Conservation (phyloP, 306 rosid genomes). For the Vigna reflexopilosa region DNA sequence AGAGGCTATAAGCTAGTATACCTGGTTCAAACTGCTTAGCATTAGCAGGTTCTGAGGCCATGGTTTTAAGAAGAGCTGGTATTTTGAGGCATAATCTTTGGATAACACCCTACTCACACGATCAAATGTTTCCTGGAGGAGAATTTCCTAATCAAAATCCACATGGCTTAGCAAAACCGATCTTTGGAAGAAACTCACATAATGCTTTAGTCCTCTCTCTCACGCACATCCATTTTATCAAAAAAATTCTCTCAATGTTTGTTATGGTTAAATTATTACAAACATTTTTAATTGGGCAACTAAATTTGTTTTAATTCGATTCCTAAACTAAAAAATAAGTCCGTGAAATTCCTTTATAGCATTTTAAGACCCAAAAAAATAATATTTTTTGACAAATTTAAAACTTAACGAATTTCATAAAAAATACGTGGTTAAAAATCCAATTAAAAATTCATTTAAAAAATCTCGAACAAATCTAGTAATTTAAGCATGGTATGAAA, state of each 20-base stretch:
- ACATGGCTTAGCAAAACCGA: conserved; percentile 80
- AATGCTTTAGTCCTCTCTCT: conserved; percentile 67
- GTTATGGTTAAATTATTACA: no score
- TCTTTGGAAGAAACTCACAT: conserved; percentile 75
- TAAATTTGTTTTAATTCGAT: no score
- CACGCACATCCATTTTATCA: conserved; percentile 7
- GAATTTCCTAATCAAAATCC: conserved; percentile 90
- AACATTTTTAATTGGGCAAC: no score
- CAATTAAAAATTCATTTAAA: no score
- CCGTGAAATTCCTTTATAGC: no score
- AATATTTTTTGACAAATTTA: no score
- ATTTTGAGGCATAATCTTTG: conserved; percentile 90
- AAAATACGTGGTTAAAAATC: no score
- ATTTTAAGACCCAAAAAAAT: no score
- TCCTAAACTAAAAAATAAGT: no score
- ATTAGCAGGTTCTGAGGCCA: conserved; percentile 81
- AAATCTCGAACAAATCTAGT: no score
- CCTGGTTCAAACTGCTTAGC: conserved; percentile 88
- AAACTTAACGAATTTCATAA: no score
- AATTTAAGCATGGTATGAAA: not conserved
- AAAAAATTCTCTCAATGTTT: not conserved
- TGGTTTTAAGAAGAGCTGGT: conserved; percentile 83
- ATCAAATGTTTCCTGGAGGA: conserved; percentile 83
- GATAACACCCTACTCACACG: conserved; percentile 70
- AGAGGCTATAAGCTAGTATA: conserved; percentile 79